Base-by-base conservation (phyloP, 1,284 basidiomycete species). In the Ganoderma leucocontextum region DNA sequence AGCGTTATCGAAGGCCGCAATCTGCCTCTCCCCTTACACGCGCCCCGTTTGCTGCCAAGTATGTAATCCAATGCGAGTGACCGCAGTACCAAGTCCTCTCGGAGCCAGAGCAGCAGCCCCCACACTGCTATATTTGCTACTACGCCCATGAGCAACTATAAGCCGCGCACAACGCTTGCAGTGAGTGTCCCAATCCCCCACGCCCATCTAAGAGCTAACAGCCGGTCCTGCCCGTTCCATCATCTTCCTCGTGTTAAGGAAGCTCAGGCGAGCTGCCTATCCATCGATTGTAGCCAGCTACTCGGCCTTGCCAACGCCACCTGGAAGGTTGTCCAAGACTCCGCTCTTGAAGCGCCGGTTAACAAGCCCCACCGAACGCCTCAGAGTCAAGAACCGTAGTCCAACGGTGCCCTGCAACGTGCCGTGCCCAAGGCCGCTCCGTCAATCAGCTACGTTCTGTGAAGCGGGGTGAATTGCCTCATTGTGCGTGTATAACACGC, bases 1-100 rank as follows among this genome's bases (percentile, higher is more conserved):
- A 67, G 71, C 71, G 71, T 72, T 72, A 72, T 72, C 71, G 70
- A 67, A 58, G 47, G 44, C 66, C 65, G 60, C 62, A 60, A 72
- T 72, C 71, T 38, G 33, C 60, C 33, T 36, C 36, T 38, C 22
- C 44, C 44, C 65, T 52, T 35, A 64, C 70, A 69, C 67, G 67
- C 65, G 55, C 60, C 60, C 63, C 15, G 58, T 59, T 35, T 44
- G 63, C 25, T 66, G 59, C 62, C 62, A 38, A 64, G 62, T 68
- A 41, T 64, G 39, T 65, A 63, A 49, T 25, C 36, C 29, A 35
- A 33, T 35, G 19, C 15, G 47, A 42, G 49, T 25, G 59, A 19
- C 49, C 8, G 49, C 67, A 42, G 64, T 52, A 53, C 35, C 53
- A 33, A 53, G 44, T 7, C 22, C 55, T 55, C 22, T 52, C 59